A percentile compares a stretch with the other conserved stretches of the same genome.
Evolutionary conservation across 805 yeast genomes (phyloP).

Genomic region (Monosporozyma solicola): DNA sequence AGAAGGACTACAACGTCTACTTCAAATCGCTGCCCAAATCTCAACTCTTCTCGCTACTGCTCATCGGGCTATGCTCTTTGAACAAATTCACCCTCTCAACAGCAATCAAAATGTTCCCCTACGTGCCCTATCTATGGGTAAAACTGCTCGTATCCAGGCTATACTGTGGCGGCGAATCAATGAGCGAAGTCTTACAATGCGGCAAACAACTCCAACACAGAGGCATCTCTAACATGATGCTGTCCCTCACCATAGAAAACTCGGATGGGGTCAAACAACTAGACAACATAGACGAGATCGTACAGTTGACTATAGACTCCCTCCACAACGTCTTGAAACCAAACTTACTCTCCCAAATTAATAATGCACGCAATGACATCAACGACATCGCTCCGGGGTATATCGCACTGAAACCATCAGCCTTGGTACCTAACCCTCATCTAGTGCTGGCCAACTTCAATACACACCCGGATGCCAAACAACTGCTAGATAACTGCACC

Average conservation of each 20-base stretch:
- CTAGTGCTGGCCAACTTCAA: conserved; percentile 55
- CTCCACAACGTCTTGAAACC: conserved; percentile 62
- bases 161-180: conserved; percentile 85
- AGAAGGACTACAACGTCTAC: conserved; percentile 2
- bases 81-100: conserved; percentile 52
- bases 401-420: conserved; percentile 90
- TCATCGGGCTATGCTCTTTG: conserved; percentile 62
- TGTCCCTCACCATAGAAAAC: conserved; percentile 89
- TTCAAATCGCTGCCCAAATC: conserved; percentile 43
- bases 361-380: conserved; percentile 30
- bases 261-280: conserved; percentile 65
- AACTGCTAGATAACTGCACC: conserved; percentile 57
- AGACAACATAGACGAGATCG: conserved; percentile 46
- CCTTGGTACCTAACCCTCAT: conserved; percentile 70
- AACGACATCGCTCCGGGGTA: conserved; percentile 82
- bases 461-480: conserved; percentile 38
- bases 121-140: conserved; percentile 61
- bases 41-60: conserved; percentile 54
- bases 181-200: conserved; percentile 58
- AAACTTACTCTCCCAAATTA: conserved; percentile 54
- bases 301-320: conserved; percentile 64
- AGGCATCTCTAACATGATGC: conserved; percentile 90
- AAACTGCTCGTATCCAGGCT: conserved; percentile 68
- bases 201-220: conserved; percentile 58
- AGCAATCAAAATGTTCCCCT: conserved; percentile 61